Base-by-base conservation (phyloP, 2,329 filamentous ascomycete genomes). In the Stagonosporopsis vannaccii region DNA sequence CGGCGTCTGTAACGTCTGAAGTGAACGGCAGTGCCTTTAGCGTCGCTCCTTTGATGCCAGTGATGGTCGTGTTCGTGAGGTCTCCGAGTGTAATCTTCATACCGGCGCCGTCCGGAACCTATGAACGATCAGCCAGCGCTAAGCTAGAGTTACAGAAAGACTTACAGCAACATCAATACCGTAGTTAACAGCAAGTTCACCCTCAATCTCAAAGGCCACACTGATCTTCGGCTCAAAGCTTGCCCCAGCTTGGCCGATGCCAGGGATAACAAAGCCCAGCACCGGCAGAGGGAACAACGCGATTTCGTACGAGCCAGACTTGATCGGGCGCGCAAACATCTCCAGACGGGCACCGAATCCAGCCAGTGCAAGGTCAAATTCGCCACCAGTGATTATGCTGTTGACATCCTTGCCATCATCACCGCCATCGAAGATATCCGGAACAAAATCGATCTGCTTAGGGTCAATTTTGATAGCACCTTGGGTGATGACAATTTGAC, bases 151-250 rank as follows among this genome's bases (percentile, higher is more conserved):
- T 4, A 15, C n/a, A 42, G 6, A 6, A 6, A 15, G 3, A 69
- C 68, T 39, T 62, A 75, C 73, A n/a, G 54, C 56, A n/a, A 77
- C 52, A 36, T 77, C 71, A 33, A 76, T 72, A 9, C 75, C 75
- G 39, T 75, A 75, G 30, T 56, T 69, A 22, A 77, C 57, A n/a
- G 73, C 69, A 25, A 77, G 58, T 3, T 61, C 62, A 13, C 66
- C 66, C 12, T 53, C 56, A 4, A 76, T 57, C 0, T 72, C 45
- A 25, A 72, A 75, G 12, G 68, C 65, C 4, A 67, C 63, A 7
- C 51, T 56, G 25, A 77, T 62, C 8, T 52, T 58, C 3, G 72
- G 69, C 20, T 68, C 66, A 50, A 77, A 74, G 20, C 65, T 45
- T n/a, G 73, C 69, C 35, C 74, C 75, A 13, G 74, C 74, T n/a